phyloP scores from a whole-genome alignment of 176 grass and related monocot species.

The Olyra latifolia region DNA sequence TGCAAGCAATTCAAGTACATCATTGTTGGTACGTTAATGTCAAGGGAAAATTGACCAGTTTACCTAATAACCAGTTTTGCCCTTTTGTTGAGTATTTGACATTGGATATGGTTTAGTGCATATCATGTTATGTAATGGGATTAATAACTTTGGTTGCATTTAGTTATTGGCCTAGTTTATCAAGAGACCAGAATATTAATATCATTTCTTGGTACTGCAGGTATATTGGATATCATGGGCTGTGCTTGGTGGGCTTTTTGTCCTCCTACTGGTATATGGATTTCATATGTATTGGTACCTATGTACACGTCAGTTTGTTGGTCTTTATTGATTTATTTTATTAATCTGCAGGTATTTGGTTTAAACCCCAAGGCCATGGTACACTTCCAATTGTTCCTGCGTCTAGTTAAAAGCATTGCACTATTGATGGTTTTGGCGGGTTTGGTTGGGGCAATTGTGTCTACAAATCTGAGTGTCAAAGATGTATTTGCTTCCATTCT shows the following conservation, averaged over 20 bases:
- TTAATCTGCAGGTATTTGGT: conserved; percentile 70
- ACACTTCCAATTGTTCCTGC: conserved; percentile 82
- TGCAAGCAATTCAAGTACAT: conserved; percentile 40
- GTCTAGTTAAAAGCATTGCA: conserved; percentile 71
- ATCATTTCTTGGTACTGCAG: conserved; percentile 44
- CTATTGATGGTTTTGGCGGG: conserved; percentile 76
- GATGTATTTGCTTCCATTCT: conserved; percentile 70
- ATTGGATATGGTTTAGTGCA: not conserved
- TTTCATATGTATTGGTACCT: conserved; percentile 26
- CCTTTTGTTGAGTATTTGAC: not conserved
- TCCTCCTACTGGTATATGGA: conserved; percentile 67
- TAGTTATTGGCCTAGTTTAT: not conserved
- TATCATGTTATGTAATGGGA: not conserved
- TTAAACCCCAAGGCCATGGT: conserved; percentile 92
- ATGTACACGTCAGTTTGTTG: not conserved
- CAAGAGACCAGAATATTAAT: not conserved
- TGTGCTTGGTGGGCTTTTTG: conserved; percentile 68
- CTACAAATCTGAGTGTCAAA: conserved; percentile 33
- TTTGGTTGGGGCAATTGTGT: conserved; percentile 58
- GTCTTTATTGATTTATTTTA: conserved; percentile 23
- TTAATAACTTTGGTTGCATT: not conserved
- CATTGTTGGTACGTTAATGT: conserved; percentile 61
- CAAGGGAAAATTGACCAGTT: too few relatives aligned
- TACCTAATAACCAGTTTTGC: not conserved
- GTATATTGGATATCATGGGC: conserved; percentile 88